A percentile compares a stretch with the other conserved stretches of the same genome.
Conservation (phyloP, 371 early-diverging fungal genomes). For the Zychaea mexicana region DNA sequence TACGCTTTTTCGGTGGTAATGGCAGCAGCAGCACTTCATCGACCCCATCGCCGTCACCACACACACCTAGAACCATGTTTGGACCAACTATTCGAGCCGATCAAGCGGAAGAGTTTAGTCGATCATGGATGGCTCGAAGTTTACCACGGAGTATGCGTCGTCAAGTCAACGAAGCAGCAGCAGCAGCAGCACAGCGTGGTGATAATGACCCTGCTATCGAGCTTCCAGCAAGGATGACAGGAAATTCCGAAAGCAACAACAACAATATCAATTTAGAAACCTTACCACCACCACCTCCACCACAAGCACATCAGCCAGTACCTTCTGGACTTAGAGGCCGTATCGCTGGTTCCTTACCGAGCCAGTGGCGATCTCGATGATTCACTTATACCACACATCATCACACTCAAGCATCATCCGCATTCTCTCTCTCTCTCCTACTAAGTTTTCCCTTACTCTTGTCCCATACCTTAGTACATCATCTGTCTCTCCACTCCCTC, state of each 20-base stretch:
- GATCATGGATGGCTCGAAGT: slow-evolving; percentile 49
- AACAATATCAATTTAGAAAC: neutral
- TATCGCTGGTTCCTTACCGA: slow-evolving; percentile 2
- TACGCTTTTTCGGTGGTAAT: neutral
- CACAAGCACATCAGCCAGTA: neutral
- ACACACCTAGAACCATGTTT: slow-evolving; percentile 29
- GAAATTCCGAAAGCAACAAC: neutral
- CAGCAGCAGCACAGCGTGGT: neutral
- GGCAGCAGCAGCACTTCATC: neutral
- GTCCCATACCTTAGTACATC: too few relatives aligned
- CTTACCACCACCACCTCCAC: neutral
- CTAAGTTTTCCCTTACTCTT: too few relatives aligned
- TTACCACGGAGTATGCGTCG: slow-evolving; percentile 52
- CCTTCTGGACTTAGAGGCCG: slow-evolving; percentile 3
- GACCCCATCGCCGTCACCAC: neutral
- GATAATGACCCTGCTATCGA: slow-evolving; percentile 11
- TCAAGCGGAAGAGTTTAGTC: slow-evolving; percentile 42
- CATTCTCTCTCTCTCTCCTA: neutral
- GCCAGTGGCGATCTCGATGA: slow-evolving; percentile 3
- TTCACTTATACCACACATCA: neutral
- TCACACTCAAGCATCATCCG: neutral
- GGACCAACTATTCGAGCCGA: slow-evolving; percentile 49
- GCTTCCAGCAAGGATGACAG: slow-evolving; percentile 14
- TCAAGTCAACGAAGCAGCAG: slow-evolving; percentile 34
- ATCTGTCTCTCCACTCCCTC: too few relatives aligned